phyloP scores from a whole-genome alignment of 2,329 filamentous ascomycete genomes.

The Incumbomyces delicatus region DNA sequence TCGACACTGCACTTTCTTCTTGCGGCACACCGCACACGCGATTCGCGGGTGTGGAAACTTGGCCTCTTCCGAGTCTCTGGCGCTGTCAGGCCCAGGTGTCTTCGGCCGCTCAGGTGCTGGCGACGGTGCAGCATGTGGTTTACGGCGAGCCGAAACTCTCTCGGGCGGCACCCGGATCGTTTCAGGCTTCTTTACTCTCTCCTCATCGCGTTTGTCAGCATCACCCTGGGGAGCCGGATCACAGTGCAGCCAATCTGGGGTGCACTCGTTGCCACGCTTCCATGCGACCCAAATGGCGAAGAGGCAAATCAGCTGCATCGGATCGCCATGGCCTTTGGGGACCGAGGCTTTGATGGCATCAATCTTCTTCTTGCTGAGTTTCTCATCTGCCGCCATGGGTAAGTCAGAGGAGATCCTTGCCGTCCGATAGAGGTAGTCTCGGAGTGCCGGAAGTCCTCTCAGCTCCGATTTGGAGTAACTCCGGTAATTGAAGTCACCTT shows the following conservation, averaged over 20 bases:
- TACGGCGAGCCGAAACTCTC: slow-evolving; percentile 34
- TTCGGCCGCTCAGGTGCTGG: slow-evolving; percentile 7
- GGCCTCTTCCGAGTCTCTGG: neutral
- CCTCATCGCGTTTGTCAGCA: slow-evolving; percentile 7
- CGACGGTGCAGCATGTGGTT: slow-evolving; percentile 16
- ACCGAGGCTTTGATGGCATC: slow-evolving; percentile 54
- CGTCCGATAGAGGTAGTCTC: slow-evolving; percentile 53
- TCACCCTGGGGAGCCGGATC: slow-evolving; percentile 40
- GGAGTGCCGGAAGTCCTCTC: slow-evolving; percentile 49
- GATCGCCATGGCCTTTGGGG: slow-evolving; percentile 52
- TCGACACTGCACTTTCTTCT: slow-evolving; percentile 52
- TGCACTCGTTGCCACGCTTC: slow-evolving; percentile 56
- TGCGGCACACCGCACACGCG: slow-evolving; percentile 54
- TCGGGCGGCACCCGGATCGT: slow-evolving; percentile 22
- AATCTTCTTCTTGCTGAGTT: slow-evolving; percentile 47
- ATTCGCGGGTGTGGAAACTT: slow-evolving; percentile 40
- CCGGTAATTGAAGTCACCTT: slow-evolving; percentile 47
- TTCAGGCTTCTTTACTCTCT: slow-evolving; percentile 18
- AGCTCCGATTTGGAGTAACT: slow-evolving; percentile 56
- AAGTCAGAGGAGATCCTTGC: slow-evolving; percentile 52
- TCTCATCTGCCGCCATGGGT: slow-evolving; percentile 38
- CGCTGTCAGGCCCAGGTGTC: neutral
- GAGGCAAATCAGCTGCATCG: slow-evolving; percentile 47
- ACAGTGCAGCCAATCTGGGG: slow-evolving; percentile 53
- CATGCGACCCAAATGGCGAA: slow-evolving; percentile 59